Evolutionary conservation across 805 yeast genomes (phyloP), one percentile per base, ranked within the genome.

Genomic region (Candida oleophila): DNA sequence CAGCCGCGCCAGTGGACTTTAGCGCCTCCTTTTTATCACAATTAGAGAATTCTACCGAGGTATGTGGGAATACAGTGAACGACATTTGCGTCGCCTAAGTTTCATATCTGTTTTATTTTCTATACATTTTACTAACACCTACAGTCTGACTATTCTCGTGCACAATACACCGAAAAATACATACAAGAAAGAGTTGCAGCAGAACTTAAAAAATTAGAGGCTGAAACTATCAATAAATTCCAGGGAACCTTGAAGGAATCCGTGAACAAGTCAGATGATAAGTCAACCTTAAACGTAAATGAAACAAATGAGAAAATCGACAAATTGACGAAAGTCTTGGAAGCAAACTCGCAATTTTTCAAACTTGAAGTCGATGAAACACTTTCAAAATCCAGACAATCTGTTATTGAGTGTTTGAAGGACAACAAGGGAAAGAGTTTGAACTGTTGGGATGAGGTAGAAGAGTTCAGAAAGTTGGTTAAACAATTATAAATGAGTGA

Each of bases 381-480:
- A 2, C 61, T 83, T 8, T 58, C 69, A 44, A 56, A 55, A 2
- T 75, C 83, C 4, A 81, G 85, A 65, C 55, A 59, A 5, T 56
- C 71, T 9, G 81, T 89, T 21, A 67, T 76, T 21, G 57, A 68
- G 37, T 89, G 96, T 63, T 73, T 89, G 59, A 74, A 73, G 54
- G 77, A 76, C 42, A 84, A 83, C 62, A 66, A 75, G 51, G 85
- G 82, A 19, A 82, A 75, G 61, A 83, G 87, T 19, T 76, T 89
- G 62, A 83, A 86, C 64, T 89, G 96, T 63, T 86, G 90, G 85
- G 88, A 85, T 36, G 87, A 86, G 59, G 87, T 87, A 16, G 81
- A 84, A 59, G 67, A 74, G 46, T 88, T 89, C 65, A 86, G 82
- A 60, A 74, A 73, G 52, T 63, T 81, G 51, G 86, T 82, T 15